Percentiles rank a stretch among this genome's conserved stretches.
Evolutionary conservation across 805 yeast genomes (phyloP).

Genomic region (Metschnikowia peoriensis): DNA sequence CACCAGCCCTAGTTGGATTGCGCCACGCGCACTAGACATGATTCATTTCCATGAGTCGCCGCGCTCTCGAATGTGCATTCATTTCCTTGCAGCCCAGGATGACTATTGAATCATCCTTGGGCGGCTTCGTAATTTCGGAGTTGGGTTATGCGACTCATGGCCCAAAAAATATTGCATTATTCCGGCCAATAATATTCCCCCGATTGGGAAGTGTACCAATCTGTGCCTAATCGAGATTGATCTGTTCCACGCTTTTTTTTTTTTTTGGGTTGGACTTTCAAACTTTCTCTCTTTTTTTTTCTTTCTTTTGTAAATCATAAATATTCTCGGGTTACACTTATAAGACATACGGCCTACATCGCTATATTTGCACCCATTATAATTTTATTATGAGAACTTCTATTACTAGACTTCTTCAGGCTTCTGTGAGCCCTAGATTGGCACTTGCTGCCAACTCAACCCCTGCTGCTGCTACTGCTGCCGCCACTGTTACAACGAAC

Average conservation of each 20-base stretch:
- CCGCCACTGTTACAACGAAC: not conserved
- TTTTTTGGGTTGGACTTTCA: not conserved
- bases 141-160: slow-evolving; percentile 4
- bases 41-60: slow-evolving; percentile 5
- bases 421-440: not conserved
- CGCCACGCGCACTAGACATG: not conserved
- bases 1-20: slow-evolving; percentile 7
- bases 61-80: not conserved
- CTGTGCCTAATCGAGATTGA: not conserved
- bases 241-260: not conserved
- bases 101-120: slow-evolving; percentile 8
- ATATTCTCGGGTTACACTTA: not conserved
- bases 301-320: not conserved
- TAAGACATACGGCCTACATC: too few relatives aligned
- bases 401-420: slow-evolving; percentile 1
- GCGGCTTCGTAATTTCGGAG: slow-evolving; percentile 3
- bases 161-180: not conserved
- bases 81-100: not conserved
- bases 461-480: not conserved
- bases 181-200: slow-evolving; percentile 5
- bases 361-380: slow-evolving; percentile 4
- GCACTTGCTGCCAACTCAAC: not conserved
- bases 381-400: slow-evolving; percentile 2
- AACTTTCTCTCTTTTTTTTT: not conserved
- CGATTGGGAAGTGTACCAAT: not conserved